These are phyloP conservation scores for Aspergillus saccharolyticus DNA, from an alignment of 495 filamentous ascomycete species.

Conservation along the genomic window DNA sequence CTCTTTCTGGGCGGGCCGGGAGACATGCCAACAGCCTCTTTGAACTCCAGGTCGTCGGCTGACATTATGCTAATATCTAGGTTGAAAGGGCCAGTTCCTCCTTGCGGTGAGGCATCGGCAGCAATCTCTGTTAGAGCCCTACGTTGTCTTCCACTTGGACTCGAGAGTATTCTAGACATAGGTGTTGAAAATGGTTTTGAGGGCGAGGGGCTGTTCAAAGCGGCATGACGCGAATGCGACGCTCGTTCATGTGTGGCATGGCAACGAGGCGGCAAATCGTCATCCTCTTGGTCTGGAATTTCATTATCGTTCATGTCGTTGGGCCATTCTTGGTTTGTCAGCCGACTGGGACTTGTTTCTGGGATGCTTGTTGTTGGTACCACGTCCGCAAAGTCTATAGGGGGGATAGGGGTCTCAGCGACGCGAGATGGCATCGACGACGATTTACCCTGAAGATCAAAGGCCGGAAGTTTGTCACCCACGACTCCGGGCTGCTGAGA, in stretches of 20 bases:
- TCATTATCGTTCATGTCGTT: slow-evolving; percentile 28
- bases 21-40: slow-evolving; percentile 30
- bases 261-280: slow-evolving; percentile 39
- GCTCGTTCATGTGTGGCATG: slow-evolving; percentile 16
- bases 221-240: slow-evolving; percentile 23
- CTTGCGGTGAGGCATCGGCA: slow-evolving; percentile 38
- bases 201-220: slow-evolving; percentile 27
- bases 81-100: slow-evolving; percentile 31
- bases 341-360: slow-evolving; percentile 37
- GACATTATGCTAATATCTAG: slow-evolving; percentile 39
- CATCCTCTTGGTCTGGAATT: slow-evolving; percentile 34
- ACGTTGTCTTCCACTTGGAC: slow-evolving; percentile 39
- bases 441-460: slow-evolving; percentile 23
- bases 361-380: slow-evolving; percentile 34
- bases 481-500: not conserved
- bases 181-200: slow-evolving; percentile 20
- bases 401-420: slow-evolving; percentile 38
- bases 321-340: slow-evolving; percentile 24
- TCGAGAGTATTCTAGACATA: slow-evolving; percentile 35
- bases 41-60: slow-evolving; percentile 42
- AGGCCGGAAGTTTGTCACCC: slow-evolving; percentile 3
- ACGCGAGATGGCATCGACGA: slow-evolving; percentile 42
- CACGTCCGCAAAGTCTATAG: slow-evolving; percentile 24
- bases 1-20: slow-evolving; percentile 36
- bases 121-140: slow-evolving; percentile 45